Evolutionary conservation across 2,329 filamentous ascomycete genomes (phyloP).

Genomic region (Botryotinia convoluta): DNA sequence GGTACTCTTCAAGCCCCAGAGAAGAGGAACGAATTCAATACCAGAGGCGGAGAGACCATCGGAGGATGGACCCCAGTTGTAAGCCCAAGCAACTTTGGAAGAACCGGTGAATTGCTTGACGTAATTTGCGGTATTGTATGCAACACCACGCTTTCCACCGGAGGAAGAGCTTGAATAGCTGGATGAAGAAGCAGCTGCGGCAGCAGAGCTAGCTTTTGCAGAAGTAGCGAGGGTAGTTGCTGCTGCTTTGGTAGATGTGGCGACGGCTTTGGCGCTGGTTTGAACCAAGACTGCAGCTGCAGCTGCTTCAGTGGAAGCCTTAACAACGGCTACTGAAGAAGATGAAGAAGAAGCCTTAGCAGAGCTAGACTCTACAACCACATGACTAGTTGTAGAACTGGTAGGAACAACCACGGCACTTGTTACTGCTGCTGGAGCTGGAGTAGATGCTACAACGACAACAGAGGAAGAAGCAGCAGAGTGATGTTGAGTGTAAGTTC

Average conservation of each 20-base stretch:
- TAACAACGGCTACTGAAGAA: constrained; percentile 12
- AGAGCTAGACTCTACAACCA: background rate
- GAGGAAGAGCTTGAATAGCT: constrained; percentile 6
- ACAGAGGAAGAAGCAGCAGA: constrained; percentile 13
- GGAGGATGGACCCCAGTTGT: constrained; percentile 61
- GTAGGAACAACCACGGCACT: background rate
- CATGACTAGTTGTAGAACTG: background rate
- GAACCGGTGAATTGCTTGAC: constrained; percentile 48
- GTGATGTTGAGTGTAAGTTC: constrained; percentile 27
- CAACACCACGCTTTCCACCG: constrained; percentile 57
- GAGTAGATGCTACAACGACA: constrained; percentile 17
- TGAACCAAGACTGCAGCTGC: constrained; percentile 19
- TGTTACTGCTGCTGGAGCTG: background rate
- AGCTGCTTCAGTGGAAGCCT: background rate
- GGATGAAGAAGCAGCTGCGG: constrained; percentile 3
- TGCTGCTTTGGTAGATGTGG: constrained; percentile 7
- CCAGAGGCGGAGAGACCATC: constrained; percentile 42
- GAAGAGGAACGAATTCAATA: constrained; percentile 64
- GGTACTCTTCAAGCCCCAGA: constrained; percentile 52
- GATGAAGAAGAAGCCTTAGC: constrained; percentile 15
- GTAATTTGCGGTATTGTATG: constrained; percentile 60
- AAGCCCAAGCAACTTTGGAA: constrained; percentile 55
- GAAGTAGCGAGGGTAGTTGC: constrained; percentile 18
- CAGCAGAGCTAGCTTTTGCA: constrained; percentile 2
- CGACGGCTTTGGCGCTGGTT: constrained; percentile 3